Conservation (phyloP, 2,329 filamentous ascomycete genomes). For the Amauroascus niger region DNA sequence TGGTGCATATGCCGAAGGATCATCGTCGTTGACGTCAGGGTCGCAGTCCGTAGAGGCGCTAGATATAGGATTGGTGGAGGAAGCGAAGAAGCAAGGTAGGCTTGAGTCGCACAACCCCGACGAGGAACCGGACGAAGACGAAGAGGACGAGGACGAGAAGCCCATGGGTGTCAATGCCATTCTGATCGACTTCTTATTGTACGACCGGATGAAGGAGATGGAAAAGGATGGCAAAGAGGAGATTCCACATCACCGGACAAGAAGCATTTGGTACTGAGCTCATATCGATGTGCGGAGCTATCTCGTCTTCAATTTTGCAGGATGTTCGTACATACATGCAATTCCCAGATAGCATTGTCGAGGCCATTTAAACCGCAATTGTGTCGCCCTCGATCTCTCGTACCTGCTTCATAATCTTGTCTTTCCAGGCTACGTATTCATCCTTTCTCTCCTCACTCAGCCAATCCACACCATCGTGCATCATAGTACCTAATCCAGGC, state of each 20-base stretch:
- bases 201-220: slow-evolving; percentile 83
- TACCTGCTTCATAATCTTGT: slow-evolving; percentile 33
- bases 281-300: background rate
- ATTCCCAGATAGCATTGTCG: background rate
- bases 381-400: slow-evolving; percentile 23
- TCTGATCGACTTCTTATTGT: slow-evolving; percentile 92
- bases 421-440: slow-evolving; percentile 39
- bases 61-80: background rate
- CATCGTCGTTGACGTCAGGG: slow-evolving; percentile 9
- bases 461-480: slow-evolving; percentile 42
- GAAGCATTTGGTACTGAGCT: slow-evolving; percentile 82
- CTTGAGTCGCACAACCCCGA: background rate
- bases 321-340: background rate
- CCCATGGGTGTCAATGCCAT: slow-evolving; percentile 65
- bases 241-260: slow-evolving; percentile 76
- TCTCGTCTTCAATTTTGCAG: too few relatives aligned
- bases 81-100: background rate
- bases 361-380: background rate
- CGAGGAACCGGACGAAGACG: background rate
- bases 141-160: slow-evolving; percentile 13
- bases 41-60: slow-evolving; percentile 8
- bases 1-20: slow-evolving; percentile 10
- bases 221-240: slow-evolving; percentile 50
- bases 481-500: slow-evolving; percentile 43
- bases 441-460: slow-evolving; percentile 36